Conservation (phyloP, 257 asterid genomes). For the Rehmannia glutinosa region DNA sequence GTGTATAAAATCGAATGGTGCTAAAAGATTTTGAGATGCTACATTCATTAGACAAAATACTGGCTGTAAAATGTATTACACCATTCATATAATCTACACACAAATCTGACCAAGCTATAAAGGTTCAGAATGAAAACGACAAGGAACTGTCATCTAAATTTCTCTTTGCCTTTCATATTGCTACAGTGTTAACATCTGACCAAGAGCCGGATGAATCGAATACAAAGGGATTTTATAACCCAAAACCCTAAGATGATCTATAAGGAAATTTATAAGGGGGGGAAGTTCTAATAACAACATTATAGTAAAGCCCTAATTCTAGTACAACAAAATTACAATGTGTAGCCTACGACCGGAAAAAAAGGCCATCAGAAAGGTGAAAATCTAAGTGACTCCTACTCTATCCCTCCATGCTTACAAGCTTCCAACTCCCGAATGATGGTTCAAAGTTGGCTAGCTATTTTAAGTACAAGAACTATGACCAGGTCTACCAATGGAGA, state of each 20-base stretch:
- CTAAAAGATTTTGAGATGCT: too few relatives aligned
- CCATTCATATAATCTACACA: too few relatives aligned
- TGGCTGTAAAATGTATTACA: too few relatives aligned
- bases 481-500: slow-evolving; percentile 10
- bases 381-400: slow-evolving; percentile 24
- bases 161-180: slow-evolving; percentile 24
- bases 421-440: slow-evolving; percentile 22
- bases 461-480: slow-evolving; percentile 34
- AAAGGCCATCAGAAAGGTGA: not conserved
- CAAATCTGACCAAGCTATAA: too few relatives aligned
- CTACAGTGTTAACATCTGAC: slow-evolving; percentile 24
- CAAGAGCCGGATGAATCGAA: slow-evolving; percentile 18
- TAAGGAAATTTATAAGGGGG: not conserved
- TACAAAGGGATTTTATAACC: slow-evolving; percentile 24
- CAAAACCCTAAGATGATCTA: slow-evolving; percentile 17
- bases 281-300: slow-evolving; percentile 12
- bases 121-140: too few relatives aligned
- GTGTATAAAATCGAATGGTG: too few relatives aligned
- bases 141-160: slow-evolving; percentile 7
- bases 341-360: slow-evolving; percentile 15
- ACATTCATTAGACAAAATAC: too few relatives aligned
- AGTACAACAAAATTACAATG: slow-evolving; percentile 38
- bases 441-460: slow-evolving; percentile 33
- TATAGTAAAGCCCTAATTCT: slow-evolving; percentile 35
- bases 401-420: slow-evolving; percentile 27